Evolutionary conservation across 2,329 filamentous ascomycete genomes (phyloP).

Genomic region (Biscogniauxia sp.): DNA sequence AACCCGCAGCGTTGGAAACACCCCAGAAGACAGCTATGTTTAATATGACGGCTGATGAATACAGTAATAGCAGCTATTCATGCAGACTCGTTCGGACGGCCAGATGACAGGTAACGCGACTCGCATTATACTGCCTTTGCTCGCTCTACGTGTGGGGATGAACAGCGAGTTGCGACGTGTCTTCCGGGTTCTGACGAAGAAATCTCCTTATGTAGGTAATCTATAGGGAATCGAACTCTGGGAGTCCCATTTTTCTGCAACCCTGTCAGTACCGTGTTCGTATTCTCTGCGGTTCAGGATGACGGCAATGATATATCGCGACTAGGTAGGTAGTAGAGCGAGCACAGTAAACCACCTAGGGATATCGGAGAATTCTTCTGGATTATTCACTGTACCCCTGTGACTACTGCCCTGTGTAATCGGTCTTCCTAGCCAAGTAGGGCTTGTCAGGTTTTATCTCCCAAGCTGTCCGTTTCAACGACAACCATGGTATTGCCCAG

Average conservation of each 20-base stretch:
- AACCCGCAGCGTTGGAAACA: neutral
- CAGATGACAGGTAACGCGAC: neutral
- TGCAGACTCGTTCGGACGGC: neutral
- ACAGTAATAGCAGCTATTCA: neutral
- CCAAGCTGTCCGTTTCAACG: neutral
- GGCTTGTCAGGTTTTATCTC: neutral
- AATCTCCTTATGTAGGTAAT: neutral
- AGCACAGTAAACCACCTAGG: neutral
- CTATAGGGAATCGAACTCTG: neutral
- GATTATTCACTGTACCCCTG: neutral
- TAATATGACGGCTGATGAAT: neutral
- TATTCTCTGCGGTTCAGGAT: neutral
- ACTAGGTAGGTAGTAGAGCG: neutral
- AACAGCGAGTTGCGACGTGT: neutral
- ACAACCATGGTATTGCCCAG: neutral
- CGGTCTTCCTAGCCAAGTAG: neutral
- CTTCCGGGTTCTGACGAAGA: neutral
- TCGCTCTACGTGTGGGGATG: neutral
- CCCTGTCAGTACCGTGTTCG: neutral
- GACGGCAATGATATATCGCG: neutral
- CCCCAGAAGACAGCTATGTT: neutral
- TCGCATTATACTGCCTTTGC: neutral
- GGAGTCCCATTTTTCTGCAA: neutral
- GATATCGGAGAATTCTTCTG: neutral
- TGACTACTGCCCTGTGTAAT: neutral